Base-by-base conservation (phyloP, 371 early-diverging fungal genomes). In the Mortierella sp. region DNA sequence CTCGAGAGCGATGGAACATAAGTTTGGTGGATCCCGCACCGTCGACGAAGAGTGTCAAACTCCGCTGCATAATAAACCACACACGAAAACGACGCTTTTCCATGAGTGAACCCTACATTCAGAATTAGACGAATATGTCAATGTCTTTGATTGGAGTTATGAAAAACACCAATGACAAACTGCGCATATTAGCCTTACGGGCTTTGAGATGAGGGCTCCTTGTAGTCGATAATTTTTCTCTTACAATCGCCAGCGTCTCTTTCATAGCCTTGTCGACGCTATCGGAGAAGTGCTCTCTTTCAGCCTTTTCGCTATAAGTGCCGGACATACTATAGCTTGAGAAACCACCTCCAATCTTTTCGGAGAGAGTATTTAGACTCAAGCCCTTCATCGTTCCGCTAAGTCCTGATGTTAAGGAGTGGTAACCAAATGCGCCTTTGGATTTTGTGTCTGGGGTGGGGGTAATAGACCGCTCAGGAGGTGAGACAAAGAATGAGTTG, bases 21-120 rank as follows among this genome's bases (percentile, higher is more conserved):
- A 45, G 86, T 72, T 73, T 91, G 93, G 47, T 95, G 93, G 58
- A 94, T 90, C 15, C 92, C 93, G 68, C 96, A 95, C 70, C 90
- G 88, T 8, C 92, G 88, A 15, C 98, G 89, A 59, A 98, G 85
- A 0, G 87, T 88, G 69, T 96, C 96, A 83, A 98, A 98, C 80
- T 97, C 93, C 66, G 90, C 90, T 0, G 96, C 95, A 83, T 91
- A 97, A 70, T 92, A 97, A 1, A 96, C 89, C 38, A 90, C 92
- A 84, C 97, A 97, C 16, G 89, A 87, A 74, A 96, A 90, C 57
- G 89, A 88, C 4, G 91, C 86, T 19, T 86, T 86, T 9, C 94
- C 94, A 67, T 94, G 93, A 7, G 88, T 87, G 77, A 93, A 94
- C 63, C 92, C 93, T 89, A 65, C 22, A 70, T 3, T 21, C 21